These are phyloP conservation scores for Diaporthe eres DNA, from an alignment of 2,329 filamentous ascomycete species.

Conservation along the genomic window DNA sequence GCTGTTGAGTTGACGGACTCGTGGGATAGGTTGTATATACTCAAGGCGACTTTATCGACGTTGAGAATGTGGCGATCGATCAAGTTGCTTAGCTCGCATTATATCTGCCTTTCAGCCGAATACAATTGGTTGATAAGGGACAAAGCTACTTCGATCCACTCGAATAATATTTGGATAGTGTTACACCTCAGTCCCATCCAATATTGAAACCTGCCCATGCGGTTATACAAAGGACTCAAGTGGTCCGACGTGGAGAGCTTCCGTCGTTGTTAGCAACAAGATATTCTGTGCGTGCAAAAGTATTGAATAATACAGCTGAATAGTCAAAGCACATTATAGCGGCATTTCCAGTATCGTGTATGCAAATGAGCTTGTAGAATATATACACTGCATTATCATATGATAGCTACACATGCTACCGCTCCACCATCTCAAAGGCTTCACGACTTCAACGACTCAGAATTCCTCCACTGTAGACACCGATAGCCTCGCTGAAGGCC, in stretches of 20 bases:
- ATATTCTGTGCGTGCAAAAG: background rate
- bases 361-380: background rate
- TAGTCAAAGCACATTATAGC: background rate
- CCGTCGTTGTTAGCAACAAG: background rate
- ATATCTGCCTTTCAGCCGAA: background rate
- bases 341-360: background rate
- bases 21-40: background rate
- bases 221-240: background rate
- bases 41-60: background rate
- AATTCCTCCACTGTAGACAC: constrained; percentile 45
- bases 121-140: too few relatives aligned
- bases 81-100: too few relatives aligned
- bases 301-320: background rate
- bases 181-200: too few relatives aligned
- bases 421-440: background rate
- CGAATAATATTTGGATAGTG: too few relatives aligned
- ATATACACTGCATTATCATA: background rate
- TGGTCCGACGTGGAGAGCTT: too few relatives aligned
- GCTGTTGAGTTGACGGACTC: background rate
- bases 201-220: background rate
- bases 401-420: too few relatives aligned
- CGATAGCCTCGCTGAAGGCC: constrained; percentile 56
- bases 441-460: background rate
- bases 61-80: accelerated
- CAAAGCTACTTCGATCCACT: background rate